These are phyloP conservation scores for Podaxis rugospora DNA, from an alignment of 768 basidiomycete species.

Conservation along the genomic window DNA sequence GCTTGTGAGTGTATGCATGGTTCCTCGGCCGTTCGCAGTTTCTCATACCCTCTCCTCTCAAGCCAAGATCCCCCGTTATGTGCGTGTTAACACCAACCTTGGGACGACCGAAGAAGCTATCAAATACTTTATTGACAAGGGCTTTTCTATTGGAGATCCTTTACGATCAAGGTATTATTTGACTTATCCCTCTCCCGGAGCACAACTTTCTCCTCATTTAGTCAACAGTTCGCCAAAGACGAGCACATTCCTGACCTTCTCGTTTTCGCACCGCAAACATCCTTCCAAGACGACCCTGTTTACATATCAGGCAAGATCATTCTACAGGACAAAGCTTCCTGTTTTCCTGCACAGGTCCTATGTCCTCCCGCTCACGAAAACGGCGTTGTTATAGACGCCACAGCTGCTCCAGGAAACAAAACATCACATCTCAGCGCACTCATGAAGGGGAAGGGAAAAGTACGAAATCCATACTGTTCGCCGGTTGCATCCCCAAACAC, in stretches of 20 bases:
- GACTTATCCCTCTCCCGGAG: conserved; percentile 1
- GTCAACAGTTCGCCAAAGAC: conserved; percentile 68
- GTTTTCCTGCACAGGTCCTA: conserved; percentile 90
- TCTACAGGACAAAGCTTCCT: conserved; percentile 96
- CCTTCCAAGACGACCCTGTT: conserved; percentile 66
- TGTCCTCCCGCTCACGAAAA: conserved; percentile 55
- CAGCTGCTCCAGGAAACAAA: conserved; percentile 97
- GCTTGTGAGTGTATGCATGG: conserved; percentile 42
- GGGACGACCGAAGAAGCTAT: conserved; percentile 69
- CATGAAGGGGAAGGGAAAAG: conserved; percentile 80
- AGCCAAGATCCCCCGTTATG: conserved; percentile 81
- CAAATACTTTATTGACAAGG: conserved; percentile 46
- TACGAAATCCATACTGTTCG: conserved; percentile 23
- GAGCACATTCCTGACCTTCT: conserved; percentile 80
- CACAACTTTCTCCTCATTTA: conserved; percentile 19
- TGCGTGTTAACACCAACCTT: conserved; percentile 71
- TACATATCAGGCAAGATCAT: conserved; percentile 83
- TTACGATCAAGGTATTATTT: conserved; percentile 46
- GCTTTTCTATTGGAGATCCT: conserved; percentile 50
- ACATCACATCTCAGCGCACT: conserved; percentile 90
- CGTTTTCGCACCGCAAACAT: conserved; percentile 60
- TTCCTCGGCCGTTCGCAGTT: conserved; percentile 1
- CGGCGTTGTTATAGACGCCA: conserved; percentile 81
- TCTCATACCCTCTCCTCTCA: conserved; percentile 12
- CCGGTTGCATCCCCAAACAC: neutral